Evolutionary conservation across 1,284 basidiomycete species (phyloP).

Genomic region (Butyriboletus appendiculatus): DNA sequence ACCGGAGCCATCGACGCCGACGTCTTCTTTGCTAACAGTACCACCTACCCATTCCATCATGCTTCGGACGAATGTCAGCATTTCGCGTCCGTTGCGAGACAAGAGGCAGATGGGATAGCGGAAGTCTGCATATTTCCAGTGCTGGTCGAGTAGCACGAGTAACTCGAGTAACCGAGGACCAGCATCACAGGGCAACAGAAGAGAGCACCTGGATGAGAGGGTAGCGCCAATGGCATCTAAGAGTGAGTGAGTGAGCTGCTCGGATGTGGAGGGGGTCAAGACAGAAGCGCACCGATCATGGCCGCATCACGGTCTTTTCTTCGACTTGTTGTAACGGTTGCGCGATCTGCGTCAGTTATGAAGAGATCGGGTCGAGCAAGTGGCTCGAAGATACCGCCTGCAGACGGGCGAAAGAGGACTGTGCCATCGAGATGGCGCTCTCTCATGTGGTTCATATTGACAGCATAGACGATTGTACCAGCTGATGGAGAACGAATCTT

Average conservation of each 20-base stretch:
- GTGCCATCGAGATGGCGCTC: slow-evolving; percentile 97
- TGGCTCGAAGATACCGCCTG: slow-evolving; percentile 83
- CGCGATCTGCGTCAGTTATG: slow-evolving; percentile 91
- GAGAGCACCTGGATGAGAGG: slow-evolving; percentile 71
- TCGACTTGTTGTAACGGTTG: slow-evolving; percentile 80
- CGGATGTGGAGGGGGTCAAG: background rate
- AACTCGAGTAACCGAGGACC: slow-evolving; percentile 94
- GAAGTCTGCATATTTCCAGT: slow-evolving; percentile 89
- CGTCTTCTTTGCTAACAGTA: slow-evolving; percentile 87
- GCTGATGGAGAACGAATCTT: slow-evolving; percentile 96
- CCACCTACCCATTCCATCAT: slow-evolving; percentile 99
- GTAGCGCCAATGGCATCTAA: slow-evolving; percentile 76
- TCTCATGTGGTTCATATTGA: slow-evolving; percentile 95
- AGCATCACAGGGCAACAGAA: slow-evolving; percentile 92
- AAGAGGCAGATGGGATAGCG: slow-evolving; percentile 90
- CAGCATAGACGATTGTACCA: slow-evolving; percentile 94
- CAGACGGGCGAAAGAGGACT: slow-evolving; percentile 71
- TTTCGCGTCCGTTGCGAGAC: slow-evolving; percentile 88
- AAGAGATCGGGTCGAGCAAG: slow-evolving; percentile 89
- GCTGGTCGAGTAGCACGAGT: slow-evolving; percentile 93
- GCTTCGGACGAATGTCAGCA: slow-evolving; percentile 92
- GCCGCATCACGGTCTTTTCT: slow-evolving; percentile 91
- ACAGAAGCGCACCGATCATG: slow-evolving; percentile 66
- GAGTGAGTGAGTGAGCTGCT: slow-evolving; percentile 7
- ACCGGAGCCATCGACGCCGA: slow-evolving; percentile 69